Base-by-base conservation (phyloP, 164 flowering plant genomes). In the Aristolochia californica region DNA sequence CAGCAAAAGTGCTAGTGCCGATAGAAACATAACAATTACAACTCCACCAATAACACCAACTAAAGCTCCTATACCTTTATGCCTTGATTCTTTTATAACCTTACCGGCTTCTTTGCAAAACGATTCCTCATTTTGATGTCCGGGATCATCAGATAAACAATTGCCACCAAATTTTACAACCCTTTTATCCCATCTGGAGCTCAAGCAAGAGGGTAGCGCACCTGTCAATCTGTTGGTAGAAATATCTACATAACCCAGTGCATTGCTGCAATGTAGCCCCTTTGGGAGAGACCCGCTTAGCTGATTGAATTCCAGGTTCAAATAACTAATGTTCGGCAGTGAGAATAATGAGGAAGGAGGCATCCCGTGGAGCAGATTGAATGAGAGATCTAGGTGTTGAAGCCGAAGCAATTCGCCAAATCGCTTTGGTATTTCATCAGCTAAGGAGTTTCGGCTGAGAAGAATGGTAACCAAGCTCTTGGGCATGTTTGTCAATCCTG, bases 301-400 rank as follows among this genome's bases (percentile, higher is more conserved):
- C 82, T 53, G 62, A 65, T 91, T 91, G 15, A 78, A 81, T 38
- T 88, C 84, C 60, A 91, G 77, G 75, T 91, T 79, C 77, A 91
- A 66, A 62, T 80, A 88, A 67, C 83, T 84, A 50, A 91, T 78
- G 68, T 78, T 82, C 10, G 87, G 89, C 75, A 91, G 67, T 50
- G 87, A 75, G 69, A 91, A 91, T 67, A 91, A 59, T 1, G 51
- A 56, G 50, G 78, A 53, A 1, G 83, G 88, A 1, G 84, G 91
- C 13, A 63, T 68, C 54, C 95, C 91, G n/a, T 45, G 70, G 13
- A 91, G 76, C 64, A 54, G 28, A 75, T 91, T 91, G 67, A 58
- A 77, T n/a, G 98, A 91, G 27, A 91, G 38, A 70, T 91, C 96
- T 50, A 91, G 87, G 61, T 83, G 95, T 66, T 84, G 93, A 68